A percentile compares a stretch with the other conserved stretches of the same genome.
Evolutionary conservation across 768 basidiomycete genomes (phyloP).

Genomic region (Pleurotus tuoliensis): DNA sequence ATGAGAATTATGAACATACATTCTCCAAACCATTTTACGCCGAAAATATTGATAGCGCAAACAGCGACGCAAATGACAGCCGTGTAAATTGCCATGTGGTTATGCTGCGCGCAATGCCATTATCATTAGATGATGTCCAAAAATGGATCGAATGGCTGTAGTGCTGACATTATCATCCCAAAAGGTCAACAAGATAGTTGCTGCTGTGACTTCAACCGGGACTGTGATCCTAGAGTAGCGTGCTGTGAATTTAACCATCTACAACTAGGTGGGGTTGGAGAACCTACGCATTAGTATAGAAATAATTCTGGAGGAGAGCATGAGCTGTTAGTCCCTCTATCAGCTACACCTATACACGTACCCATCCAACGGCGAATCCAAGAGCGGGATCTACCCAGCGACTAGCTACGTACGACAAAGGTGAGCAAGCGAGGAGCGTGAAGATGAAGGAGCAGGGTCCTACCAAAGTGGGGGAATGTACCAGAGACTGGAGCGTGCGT

Average conservation of each 20-base stretch:
- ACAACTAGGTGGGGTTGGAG: too few relatives aligned
- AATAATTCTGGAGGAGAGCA: slow-evolving; percentile 26
- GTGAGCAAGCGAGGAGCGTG: neutral
- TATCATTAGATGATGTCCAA: too few relatives aligned
- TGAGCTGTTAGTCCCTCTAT: too few relatives aligned
- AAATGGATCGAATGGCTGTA: neutral
- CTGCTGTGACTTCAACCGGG: slow-evolving; percentile 74
- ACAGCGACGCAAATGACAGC: slow-evolving; percentile 55
- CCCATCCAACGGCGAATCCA: slow-evolving; percentile 57
- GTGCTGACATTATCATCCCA: slow-evolving; percentile 60
- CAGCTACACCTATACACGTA: slow-evolving; percentile 17
- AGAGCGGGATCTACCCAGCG: slow-evolving; percentile 58
- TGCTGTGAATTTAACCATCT: too few relatives aligned
- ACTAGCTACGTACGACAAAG: slow-evolving; percentile 28
- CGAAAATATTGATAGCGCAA: slow-evolving; percentile 63
- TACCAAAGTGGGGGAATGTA: slow-evolving; percentile 71
- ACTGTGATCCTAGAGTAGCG: slow-evolving; percentile 16
- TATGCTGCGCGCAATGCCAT: slow-evolving; percentile 23
- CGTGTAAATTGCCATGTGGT: slow-evolving; percentile 54
- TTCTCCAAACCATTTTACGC: slow-evolving; percentile 38
- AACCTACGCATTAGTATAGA: slow-evolving; percentile 35
- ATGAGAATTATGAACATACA: slow-evolving; percentile 22
- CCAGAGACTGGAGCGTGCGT: slow-evolving; percentile 76
- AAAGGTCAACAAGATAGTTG: slow-evolving; percentile 64
- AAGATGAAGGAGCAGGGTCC: slow-evolving; percentile 6